These are phyloP conservation scores for Closterium sp. DNA, from an alignment of 139 green algal genomes.

Conservation along the genomic window DNA sequence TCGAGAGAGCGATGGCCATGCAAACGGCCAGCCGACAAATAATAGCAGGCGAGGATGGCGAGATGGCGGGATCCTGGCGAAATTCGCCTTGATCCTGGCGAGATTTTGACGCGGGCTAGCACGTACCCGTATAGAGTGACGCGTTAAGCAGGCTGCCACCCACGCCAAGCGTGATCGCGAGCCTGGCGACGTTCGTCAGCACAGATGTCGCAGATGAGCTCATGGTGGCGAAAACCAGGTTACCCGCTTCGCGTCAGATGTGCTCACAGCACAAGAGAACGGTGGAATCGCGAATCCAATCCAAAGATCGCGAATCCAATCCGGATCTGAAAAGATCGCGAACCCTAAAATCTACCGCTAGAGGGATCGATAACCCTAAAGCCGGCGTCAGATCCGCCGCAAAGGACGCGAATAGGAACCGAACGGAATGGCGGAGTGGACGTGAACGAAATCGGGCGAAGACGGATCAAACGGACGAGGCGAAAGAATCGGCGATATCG, in stretches of 20 bases:
- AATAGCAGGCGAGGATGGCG: no score
- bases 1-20: background rate
- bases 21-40: background rate
- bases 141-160: conserved; percentile 34
- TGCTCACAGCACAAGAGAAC: background rate
- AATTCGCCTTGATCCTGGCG: background rate
- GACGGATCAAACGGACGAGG: no score
- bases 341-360: no score
- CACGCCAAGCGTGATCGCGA: conserved; percentile 23
- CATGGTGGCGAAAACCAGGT: background rate
- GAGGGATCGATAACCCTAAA: background rate
- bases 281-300: background rate
- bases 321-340: no score
- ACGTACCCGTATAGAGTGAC: conserved; percentile 40
- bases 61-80: background rate
- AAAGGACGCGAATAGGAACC: background rate
- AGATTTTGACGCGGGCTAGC: background rate
- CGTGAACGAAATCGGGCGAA: background rate
- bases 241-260: background rate
- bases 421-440: background rate
- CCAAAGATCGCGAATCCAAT: background rate
- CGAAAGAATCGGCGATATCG: no score
- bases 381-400: background rate
- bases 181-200: conserved; percentile 31
- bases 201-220: conserved; percentile 12